Evolutionary conservation across 2,329 filamentous ascomycete species (phyloP), one percentile per base, ranked within the genome.

Genomic region (Fusarium ambrosium): DNA sequence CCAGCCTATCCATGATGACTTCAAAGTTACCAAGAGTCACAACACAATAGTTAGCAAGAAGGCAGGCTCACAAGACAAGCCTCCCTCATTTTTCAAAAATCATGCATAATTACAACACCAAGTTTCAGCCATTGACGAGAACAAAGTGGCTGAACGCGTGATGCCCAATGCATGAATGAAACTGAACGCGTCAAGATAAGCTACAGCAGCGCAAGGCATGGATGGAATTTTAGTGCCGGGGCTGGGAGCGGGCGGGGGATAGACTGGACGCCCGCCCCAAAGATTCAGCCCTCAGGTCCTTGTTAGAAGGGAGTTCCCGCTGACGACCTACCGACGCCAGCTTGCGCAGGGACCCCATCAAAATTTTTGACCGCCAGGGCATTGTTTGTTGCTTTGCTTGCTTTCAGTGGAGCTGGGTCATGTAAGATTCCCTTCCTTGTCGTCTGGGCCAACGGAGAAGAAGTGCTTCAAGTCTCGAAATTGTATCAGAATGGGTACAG

Each of bases 361-460:
- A 45, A n/a, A 24, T 36, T 61, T 72, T 72, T 74, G 71, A 74
- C 71, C 71, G 71, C 14, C 45, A 27, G 39, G 39, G 67, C 72
- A 66, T 75, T 74, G 69, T 72, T 53, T 65, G 48, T 45, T 56
- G 32, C 32, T 55, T 32, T 45, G 22, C 22, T 55, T 32, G 48
- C 22, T 24, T 41, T n/a, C 22, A 63, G 43, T 56, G 34, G 55
- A 59, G 55, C 27, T 59, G 32, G 55, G 27, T 27, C 24, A 22
- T 64, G 62, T 41, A 32, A 64, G 62, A 29, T 62, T 51, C 60
- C 29, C 45, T 64, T 37, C 61, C 37, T 22, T 48, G 72, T 74
- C 68, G 69, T 67, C 72, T 63, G 70, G 72, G 65, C 61, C 64
- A 74, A 74, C 69, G 69, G 61, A 72, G 69, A 5, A 9, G n/a